Base-by-base conservation (phyloP, 1,139 yeast genomes). In the Chernovozyma sophiae-reginae region DNA sequence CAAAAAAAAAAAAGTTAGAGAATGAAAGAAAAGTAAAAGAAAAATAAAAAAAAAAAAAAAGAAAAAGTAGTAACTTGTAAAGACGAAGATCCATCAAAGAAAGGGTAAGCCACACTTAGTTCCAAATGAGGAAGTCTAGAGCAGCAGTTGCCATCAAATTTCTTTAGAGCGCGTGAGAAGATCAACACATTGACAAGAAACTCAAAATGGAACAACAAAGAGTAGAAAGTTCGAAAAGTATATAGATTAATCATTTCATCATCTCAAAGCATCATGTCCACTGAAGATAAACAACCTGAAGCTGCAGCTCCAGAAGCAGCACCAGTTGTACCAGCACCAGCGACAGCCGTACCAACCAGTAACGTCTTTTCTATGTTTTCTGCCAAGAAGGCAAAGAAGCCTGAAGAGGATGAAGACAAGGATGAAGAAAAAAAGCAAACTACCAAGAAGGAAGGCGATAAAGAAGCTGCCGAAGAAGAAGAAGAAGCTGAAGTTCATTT, bases 401-500 rank as follows among this genome's bases (percentile, higher is more conserved):
- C 74, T 48, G 72, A 65, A 47, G 60, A 56, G 36, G 52, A 55
- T 34, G 63, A 65, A 46, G 60, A 60, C 38, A 54, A 59, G 32
- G 58, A 60, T 34, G 61, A 62, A 30, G 59, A 65, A 45, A 65
- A 69, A 36, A 60, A 56, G 34, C 53, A 58, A 32, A 60, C 58
- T 30, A 53, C 56, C 25, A 57, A 65, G 37, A 50, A 57, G 19
- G 60, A 61, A 34, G 57, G 55, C 12, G 63, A 59, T 16, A 76
- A 65, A 4, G 78, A 67, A 2, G 82, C 67, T 32, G 83, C 72
- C 14, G 96, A 81, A 39, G 94, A 76, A 18, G 92, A 85, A 56
- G 97, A 86, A 62, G 86, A 87, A 47, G 90, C 87, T 43, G 97
- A 92, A 53, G 94, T 92, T 43, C 96, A 92, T 63, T 94, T 92